Evolutionary conservation across 2,329 filamentous ascomycete genomes (phyloP), one percentile per base, ranked within the genome.

Genomic region (Aspergillus jensenii): DNA sequence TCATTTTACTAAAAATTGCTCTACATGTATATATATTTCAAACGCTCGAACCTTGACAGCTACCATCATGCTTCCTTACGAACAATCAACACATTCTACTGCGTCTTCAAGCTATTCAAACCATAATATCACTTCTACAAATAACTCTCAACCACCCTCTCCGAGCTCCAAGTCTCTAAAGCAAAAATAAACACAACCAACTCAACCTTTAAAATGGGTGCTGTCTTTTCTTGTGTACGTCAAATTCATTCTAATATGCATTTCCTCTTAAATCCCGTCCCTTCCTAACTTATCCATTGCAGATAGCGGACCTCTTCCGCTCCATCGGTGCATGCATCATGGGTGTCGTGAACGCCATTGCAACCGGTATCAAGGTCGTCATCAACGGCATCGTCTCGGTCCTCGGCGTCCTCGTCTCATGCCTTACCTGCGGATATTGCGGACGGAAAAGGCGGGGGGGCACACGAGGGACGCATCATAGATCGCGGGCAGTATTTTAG

Each of bases 141-240:
- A 56, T 7, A 43, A 21, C 19, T 51, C 56, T 27, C 45, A 45
- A 54, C 45, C 49, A 17, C 55, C 59, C 49, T 17, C 56, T 41
- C 51, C 45, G 43, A 55, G 59, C 35, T 54, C 52, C 23, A 56
- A 51, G 52, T 51, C 58, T 37, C 44, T 37, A 11, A 62, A 55
- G 43, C 25, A 56, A 35, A 56, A 55, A 55, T 52, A 60, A 59
- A 51, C 44, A 46, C 35, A n/a, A 56, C 52, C 21, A 54, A 53
- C 21, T 66, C 60, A 54, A 12, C 39, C 21, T 21, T 68, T 76
- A 87, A 75, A 66, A 93, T 95, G 90, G 90, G 90, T 79, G 90
- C 88, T 76, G 87, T 95, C 70, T 81, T 91, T 65, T 93, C 90
- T 74, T 93, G 90, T 73, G 90, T 93, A 90, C 70, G 89, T 84